A percentile compares a stretch with the other conserved stretches of the same genome.
phyloP scores from a whole-genome alignment of 495 filamentous ascomycete species.

The Neurospora sp. region DNA sequence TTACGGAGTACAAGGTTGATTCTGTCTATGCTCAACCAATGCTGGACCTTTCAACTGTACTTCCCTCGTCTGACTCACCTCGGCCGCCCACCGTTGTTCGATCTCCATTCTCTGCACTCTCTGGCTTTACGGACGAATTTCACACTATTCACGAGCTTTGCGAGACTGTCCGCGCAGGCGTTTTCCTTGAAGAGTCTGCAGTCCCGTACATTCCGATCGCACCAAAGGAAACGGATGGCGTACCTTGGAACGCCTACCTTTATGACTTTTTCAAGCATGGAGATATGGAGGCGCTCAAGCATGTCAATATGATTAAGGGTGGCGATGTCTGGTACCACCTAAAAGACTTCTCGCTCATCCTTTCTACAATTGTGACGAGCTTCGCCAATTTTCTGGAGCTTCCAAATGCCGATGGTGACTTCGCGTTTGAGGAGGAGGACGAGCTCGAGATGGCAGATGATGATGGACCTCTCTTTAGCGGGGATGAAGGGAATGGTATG shows the following conservation, averaged over 20 bases:
- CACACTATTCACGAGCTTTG: constrained; percentile 53
- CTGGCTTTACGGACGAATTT: constrained; percentile 54
- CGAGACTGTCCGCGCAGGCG: constrained; percentile 46
- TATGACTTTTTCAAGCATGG: constrained; percentile 70
- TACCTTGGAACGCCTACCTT: constrained; percentile 59
- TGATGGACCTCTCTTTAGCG: constrained; percentile 27
- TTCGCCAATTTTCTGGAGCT: constrained; percentile 36
- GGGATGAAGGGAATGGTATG: not conserved
- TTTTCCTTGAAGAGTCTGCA: constrained; percentile 63
- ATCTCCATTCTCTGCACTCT: constrained; percentile 62
- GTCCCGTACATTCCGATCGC: constrained; percentile 54
- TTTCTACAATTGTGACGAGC: constrained; percentile 54
- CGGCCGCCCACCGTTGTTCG: constrained; percentile 25
- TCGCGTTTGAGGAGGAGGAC: not conserved
- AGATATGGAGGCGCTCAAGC: constrained; percentile 41
- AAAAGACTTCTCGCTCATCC: constrained; percentile 59
- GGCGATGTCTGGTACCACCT: constrained; percentile 59
- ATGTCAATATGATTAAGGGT: constrained; percentile 48
- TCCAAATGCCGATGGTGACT: constrained; percentile 24
- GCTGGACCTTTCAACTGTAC: not conserved
- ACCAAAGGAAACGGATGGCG: constrained; percentile 35
- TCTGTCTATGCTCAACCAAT: not conserved
- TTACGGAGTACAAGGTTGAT: constrained; percentile 30
- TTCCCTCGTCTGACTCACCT: not conserved
- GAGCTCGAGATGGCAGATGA: constrained; percentile 26